Percentiles rank a stretch among this genome's conserved stretches.
Evolutionary conservation across 2,329 filamentous ascomycete species (phyloP).

Genomic region (Apiospora pterosperma): DNA sequence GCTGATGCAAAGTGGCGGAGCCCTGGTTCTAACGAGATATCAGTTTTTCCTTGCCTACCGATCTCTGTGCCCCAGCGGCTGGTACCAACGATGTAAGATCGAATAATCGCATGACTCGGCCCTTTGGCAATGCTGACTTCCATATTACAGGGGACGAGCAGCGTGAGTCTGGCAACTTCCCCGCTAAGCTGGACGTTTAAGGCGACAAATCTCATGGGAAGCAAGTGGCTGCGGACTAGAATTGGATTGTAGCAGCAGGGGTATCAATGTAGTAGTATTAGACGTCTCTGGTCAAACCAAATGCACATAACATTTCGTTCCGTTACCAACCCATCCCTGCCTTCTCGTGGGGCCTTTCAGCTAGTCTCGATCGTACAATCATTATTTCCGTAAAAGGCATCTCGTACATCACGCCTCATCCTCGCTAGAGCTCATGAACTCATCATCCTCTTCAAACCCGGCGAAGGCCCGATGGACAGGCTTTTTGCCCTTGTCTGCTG

Average conservation of each 20-base stretch:
- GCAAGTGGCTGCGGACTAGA: not conserved
- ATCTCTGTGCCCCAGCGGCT: slow-evolving; percentile 93
- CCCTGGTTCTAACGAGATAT: not conserved
- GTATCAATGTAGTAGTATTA: slow-evolving; percentile 8
- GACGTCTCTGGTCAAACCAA: slow-evolving; percentile 4
- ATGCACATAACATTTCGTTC: slow-evolving; percentile 3
- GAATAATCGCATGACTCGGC: not conserved
- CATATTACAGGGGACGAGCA: slow-evolving; percentile 28
- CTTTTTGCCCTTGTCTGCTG: slow-evolving; percentile 35
- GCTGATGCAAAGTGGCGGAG: not conserved
- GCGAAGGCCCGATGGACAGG: slow-evolving; percentile 51
- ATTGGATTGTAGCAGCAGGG: slow-evolving; percentile 1
- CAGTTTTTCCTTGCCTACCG: slow-evolving; percentile 97
- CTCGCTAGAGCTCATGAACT: slow-evolving; percentile 68
- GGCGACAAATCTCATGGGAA: not conserved
- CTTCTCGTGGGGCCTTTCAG: not conserved
- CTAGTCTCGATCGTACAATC: not conserved
- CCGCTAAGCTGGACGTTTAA: slow-evolving; percentile 60
- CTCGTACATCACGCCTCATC: slow-evolving; percentile 39
- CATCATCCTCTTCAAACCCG: slow-evolving; percentile 77
- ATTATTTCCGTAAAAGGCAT: not conserved
- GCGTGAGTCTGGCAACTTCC: slow-evolving; percentile 63
- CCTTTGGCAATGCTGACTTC: slow-evolving; percentile 18
- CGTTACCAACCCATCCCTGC: not conserved
- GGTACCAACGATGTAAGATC: slow-evolving; percentile 63